Base-by-base conservation (phyloP, 164 flowering plant genomes). In the Sedum album region DNA sequence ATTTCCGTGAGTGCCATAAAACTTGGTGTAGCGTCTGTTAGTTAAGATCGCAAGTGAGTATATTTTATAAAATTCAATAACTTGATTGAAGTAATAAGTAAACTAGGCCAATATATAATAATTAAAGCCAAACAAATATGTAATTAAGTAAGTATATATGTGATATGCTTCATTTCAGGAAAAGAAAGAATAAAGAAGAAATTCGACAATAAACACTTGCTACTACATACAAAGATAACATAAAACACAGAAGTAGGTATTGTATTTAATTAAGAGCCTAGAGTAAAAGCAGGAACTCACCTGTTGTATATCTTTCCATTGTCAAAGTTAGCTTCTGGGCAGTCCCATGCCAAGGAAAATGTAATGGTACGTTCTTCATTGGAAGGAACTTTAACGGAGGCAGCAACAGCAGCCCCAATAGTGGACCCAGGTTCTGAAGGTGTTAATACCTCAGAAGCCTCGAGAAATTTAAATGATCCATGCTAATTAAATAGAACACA, bases 1-100 rank as follows among this genome's bases (percentile, higher is more conserved):
- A 81, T 81, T 80, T 14, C 85, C 84, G 42, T 74, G 69, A 67
- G 80, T 76, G 42, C 96, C 93, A 75, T 91, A 94, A 74, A 94
- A 94, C 78, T 86, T 88, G 39, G 97, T 88, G 73, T 94, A 94
- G n/a, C 97, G 90, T 90, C 98, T 93, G 88, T n/a, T 13, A 31
- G 35, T 21, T 6, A 21, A 63, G 38, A 18, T 18, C 17, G 21
- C 33, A 14, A 14, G n/a, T 18, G 1, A 38, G 10, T 38, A 38
- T 38, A 38, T 10, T 38, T 38, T 38, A 38, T 38, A 38, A 38
- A 10, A 10, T 38, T 38, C 41, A 6, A 6, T 38, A 38, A 10
- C 10, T 38, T 38, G 41, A 38, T 38, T 38, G 8, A 10, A 38
- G 1, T 6, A 38, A 38, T 6, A 38, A 38, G 41, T 6, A 10